Conservation (phyloP, 495 filamentous ascomycete species). For the Podospora conica region DNA sequence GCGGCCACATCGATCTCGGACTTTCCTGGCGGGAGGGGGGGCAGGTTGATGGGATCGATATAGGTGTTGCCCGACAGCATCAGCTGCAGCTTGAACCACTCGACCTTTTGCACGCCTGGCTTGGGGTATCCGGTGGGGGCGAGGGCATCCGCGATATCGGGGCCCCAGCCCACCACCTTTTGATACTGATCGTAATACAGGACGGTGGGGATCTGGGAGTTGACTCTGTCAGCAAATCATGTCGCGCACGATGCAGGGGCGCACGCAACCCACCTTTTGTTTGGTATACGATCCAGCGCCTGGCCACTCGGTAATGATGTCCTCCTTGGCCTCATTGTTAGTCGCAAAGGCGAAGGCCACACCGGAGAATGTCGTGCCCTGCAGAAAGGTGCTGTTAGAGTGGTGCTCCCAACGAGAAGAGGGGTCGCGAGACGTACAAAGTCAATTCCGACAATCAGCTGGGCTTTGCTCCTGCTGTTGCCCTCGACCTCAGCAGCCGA, state of each 20-base stretch:
- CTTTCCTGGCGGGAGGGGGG: constrained; percentile 68
- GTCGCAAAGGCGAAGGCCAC: constrained; percentile 72
- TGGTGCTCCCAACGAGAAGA: not conserved
- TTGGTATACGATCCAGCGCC: constrained; percentile 70
- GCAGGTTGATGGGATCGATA: constrained; percentile 73
- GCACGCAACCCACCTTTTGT: constrained; percentile 51
- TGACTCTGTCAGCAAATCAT: not conserved
- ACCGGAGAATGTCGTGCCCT: constrained; percentile 72
- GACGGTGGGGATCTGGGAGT: constrained; percentile 60
- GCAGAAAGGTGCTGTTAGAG: constrained; percentile 21
- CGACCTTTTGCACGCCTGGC: constrained; percentile 69
- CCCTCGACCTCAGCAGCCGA: constrained; percentile 79
- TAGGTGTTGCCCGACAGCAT: constrained; percentile 76
- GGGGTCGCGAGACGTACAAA: constrained; percentile 51
- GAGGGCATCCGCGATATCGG: constrained; percentile 68
- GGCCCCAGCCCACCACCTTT: constrained; percentile 71
- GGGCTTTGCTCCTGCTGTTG: constrained; percentile 70
- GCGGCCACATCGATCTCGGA: constrained; percentile 72
- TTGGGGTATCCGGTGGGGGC: constrained; percentile 70
- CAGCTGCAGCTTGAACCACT: constrained; percentile 75
- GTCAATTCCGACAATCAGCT: constrained; percentile 75
- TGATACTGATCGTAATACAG: constrained; percentile 73
- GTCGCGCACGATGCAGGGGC: not conserved
- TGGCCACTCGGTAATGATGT: constrained; percentile 74
- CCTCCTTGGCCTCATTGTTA: constrained; percentile 70